Evolutionary conservation across 2,329 filamentous ascomycete genomes (phyloP), one percentile per base, ranked within the genome.

Genomic region (Pseudocercospora fuligena): DNA sequence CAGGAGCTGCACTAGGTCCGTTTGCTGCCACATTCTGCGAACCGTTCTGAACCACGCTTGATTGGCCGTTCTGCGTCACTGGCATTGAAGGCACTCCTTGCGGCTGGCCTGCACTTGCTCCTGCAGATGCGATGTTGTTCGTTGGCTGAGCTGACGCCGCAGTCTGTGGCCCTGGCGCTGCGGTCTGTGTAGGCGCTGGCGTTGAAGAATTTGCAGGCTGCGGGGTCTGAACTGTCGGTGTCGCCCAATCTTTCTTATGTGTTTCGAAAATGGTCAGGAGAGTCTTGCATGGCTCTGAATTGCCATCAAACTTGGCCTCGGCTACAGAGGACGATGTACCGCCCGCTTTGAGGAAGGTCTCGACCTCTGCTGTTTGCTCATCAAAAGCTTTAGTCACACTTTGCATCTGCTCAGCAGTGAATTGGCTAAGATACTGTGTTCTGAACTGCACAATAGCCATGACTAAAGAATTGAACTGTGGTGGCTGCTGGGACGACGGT

Each of bases 401-500:
- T 21, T 19, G 11, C 31, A 25, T n/a, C 19, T 58, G 56, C 14
- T 23, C 19, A 23, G 31, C 8, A 19, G 31, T n/a, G 23, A 43
- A 36, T 11, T 31, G 36, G 16, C 16, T 21, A 4, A 58, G n/a
- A 21, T 40, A 40, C 19, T 21, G n/a, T 4, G 14, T 23, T 19
- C 31, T 58, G 56, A 36, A 58, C n/a, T 4, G 7, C 19, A 58
- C 29, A 40, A 58, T 40, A 36, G 14, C 56, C 16, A 21, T 25
- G n/a, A 58, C 56, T 8, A 58, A 19, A 21, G 27, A 8, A 25
- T 23, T 43, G 31, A 12, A 40, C 16, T 65, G 60, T 16, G 65
- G 61, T 23, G 70, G 63, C 31, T 67, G 65, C 57, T 69, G 66
- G 11, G 56, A 63, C 16, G 60, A 59, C 25, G 43, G 64, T 33